Percentiles rank a stretch among this genome's conserved stretches.
Evolutionary conservation across 176 grass and related monocot species (phyloP).

Genomic region (Triticum monococcum): DNA sequence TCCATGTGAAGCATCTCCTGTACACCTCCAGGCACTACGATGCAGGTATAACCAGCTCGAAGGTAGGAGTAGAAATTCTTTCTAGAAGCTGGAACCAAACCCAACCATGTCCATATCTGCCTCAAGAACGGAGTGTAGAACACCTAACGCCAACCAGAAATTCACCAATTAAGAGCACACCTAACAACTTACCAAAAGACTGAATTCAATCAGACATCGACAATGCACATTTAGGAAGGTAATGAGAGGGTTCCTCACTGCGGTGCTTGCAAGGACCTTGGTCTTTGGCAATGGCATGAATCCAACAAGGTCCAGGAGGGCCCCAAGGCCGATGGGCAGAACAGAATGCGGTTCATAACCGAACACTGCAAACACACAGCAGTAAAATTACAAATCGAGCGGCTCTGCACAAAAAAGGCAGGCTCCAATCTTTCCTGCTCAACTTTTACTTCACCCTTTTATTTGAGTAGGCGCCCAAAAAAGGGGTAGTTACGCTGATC

Average conservation of each 20-base stretch:
- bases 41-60: constrained; percentile 66
- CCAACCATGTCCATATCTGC: constrained; percentile 95
- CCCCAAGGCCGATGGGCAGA: constrained; percentile 62
- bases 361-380: constrained; percentile 55
- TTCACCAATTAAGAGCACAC: constrained; percentile 2
- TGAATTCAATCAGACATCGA: background rate
- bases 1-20: constrained; percentile 98
- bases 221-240: background rate
- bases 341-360: constrained; percentile 92
- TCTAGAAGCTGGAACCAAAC: constrained; percentile 66
- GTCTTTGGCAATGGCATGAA: constrained; percentile 80
- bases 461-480: background rate
- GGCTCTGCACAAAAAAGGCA: background rate
- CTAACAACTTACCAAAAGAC: background rate
- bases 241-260: constrained; percentile 53
- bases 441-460: background rate
- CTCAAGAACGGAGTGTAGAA: constrained; percentile 95
- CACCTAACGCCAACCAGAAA: constrained; percentile 49
- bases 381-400: background rate
- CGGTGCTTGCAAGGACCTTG: constrained; percentile 81
- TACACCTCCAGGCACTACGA: constrained; percentile 84
- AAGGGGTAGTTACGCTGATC: constrained; percentile 10
- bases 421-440: background rate
- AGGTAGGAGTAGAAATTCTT: constrained; percentile 77
- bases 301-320: constrained; percentile 51